These are phyloP conservation scores for Chenopodium formosanum DNA, from an alignment of 148 eudicot genomes.

Conservation along the genomic window DNA sequence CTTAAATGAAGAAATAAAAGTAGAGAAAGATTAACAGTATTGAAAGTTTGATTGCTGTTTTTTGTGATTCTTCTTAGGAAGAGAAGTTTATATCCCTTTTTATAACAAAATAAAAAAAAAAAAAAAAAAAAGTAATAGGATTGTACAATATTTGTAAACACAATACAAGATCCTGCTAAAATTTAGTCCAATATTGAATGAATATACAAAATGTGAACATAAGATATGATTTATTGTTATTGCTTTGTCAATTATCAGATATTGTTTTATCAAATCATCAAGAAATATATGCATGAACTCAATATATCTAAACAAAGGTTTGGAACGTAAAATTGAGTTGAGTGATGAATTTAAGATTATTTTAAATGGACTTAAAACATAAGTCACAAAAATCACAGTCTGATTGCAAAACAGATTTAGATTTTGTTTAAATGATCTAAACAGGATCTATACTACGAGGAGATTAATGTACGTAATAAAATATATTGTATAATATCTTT, in stretches of 20 bases:
- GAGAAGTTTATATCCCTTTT: background rate
- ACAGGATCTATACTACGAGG: too few species aligned
- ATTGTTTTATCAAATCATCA: background rate
- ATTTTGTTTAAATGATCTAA: background rate
- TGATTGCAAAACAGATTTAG: background rate
- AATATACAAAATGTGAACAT: background rate
- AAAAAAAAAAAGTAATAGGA: too few species aligned
- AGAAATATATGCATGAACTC: background rate
- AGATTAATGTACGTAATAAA: background rate
- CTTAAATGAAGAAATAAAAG: background rate
- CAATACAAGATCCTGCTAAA: background rate
- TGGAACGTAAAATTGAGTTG: background rate
- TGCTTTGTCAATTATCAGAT: slow-evolving; percentile 1
- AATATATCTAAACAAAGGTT: background rate
- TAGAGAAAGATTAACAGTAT: background rate
- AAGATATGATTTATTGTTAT: background rate
- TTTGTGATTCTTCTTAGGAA: background rate
- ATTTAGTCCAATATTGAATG: background rate
- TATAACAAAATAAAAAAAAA: slow-evolving; percentile 1
- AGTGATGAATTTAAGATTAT: background rate
- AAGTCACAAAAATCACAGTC: background rate
- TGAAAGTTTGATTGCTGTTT: background rate
- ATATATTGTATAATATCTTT: background rate
- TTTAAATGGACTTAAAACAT: background rate
- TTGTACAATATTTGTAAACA: background rate